Conservation (phyloP, 345 rosid genomes). For the Cardamine resedifolia region DNA sequence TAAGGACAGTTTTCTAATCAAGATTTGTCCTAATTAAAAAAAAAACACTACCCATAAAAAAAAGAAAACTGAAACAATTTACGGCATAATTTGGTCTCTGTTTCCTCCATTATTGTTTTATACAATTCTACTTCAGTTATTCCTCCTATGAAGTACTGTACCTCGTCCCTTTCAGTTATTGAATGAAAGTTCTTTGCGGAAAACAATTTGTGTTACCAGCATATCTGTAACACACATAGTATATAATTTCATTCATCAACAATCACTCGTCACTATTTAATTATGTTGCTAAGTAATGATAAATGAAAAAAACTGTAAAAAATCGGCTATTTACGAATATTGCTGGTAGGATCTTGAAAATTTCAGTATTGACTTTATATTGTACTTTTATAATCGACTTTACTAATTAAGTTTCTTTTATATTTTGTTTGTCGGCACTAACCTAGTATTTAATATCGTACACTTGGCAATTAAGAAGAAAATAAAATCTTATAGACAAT, state of each 20-base stretch:
- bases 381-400: not conserved
- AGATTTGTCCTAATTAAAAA: not conserved
- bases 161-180: too few relatives aligned
- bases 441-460: not conserved
- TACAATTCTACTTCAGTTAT: too few relatives aligned
- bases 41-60: not conserved
- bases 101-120: too few relatives aligned
- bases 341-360: slow-evolving; percentile 7
- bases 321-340: not conserved
- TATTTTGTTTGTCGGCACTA: not conserved
- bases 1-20: not conserved
- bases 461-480: slow-evolving; percentile 24
- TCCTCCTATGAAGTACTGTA: too few relatives aligned
- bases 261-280: not conserved
- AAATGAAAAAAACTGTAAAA: not conserved
- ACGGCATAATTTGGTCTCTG: too few relatives aligned
- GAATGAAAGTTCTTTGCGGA: too few relatives aligned
- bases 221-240: not conserved
- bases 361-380: slow-evolving; percentile 30
- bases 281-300: not conserved
- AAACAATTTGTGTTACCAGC: too few relatives aligned
- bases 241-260: not conserved
- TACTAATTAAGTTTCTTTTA: not conserved
- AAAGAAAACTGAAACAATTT: too few relatives aligned
- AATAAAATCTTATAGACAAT: slow-evolving; percentile 9